Percentiles rank a stretch among this genome's conserved stretches.
phyloP scores from a whole-genome alignment of 1,139 yeast species.

The Insectozyma bohioensis region DNA sequence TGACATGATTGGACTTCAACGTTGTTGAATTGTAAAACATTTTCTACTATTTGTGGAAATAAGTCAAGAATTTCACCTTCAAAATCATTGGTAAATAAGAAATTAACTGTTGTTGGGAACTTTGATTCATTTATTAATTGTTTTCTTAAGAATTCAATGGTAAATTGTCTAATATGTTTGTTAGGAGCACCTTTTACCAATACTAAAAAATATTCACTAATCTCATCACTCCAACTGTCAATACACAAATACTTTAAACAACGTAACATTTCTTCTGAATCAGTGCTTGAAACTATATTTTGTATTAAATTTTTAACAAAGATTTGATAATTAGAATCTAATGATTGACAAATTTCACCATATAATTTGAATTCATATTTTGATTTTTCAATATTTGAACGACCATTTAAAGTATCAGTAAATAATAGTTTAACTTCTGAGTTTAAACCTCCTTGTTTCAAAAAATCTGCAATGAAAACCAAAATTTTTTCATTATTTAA shows the following conservation, averaged over 20 bases:
- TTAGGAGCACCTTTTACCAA: conserved; percentile 39
- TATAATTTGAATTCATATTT: conserved; percentile 22
- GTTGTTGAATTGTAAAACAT: conserved; percentile 1
- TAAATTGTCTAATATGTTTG: conserved; percentile 24
- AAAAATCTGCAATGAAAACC: conserved; percentile 21
- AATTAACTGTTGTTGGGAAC: conserved; percentile 9
- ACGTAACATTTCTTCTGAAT: conserved; percentile 26
- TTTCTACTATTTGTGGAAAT: conserved; percentile 6
- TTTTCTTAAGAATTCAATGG: conserved; percentile 6
- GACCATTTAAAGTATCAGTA: conserved; percentile 20
- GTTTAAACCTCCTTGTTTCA: conserved; percentile 9
- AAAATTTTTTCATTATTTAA: conserved; percentile 24
- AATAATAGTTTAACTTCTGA: conserved; percentile 18
- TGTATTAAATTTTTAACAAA: conserved; percentile 37
- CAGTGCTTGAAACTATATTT: conserved; percentile 28
- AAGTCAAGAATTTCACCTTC: conserved; percentile 9
- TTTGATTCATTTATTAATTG: conserved; percentile 4
- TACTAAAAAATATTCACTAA: conserved; percentile 30
- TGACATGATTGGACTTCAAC: neutral
- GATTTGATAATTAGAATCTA: conserved; percentile 22
- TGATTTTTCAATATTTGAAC: conserved; percentile 5
- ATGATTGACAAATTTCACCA: conserved; percentile 26
- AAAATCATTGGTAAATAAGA: conserved; percentile 12
- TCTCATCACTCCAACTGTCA: conserved; percentile 29
- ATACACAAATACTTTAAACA: conserved; percentile 22